These are phyloP conservation scores for Chlamydomonas asymmetrica DNA, from an alignment of 139 green algal species.

Conservation along the genomic window DNA sequence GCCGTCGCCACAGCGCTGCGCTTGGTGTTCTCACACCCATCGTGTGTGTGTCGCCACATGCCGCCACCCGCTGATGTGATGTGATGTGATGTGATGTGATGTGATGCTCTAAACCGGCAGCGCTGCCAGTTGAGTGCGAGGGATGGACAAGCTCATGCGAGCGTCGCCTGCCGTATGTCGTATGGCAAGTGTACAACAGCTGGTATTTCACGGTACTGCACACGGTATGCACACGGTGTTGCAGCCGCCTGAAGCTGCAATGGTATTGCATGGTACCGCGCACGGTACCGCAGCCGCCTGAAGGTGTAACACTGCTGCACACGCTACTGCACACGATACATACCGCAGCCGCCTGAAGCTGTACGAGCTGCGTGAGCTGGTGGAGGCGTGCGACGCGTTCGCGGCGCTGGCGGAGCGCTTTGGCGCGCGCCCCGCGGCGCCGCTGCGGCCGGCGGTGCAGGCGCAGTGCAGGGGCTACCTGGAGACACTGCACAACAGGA, in stretches of 20 bases:
- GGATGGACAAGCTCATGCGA: background rate
- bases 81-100: background rate
- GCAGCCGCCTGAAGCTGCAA: background rate
- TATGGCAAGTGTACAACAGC: no score
- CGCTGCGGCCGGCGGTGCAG: slow-evolving; percentile 59
- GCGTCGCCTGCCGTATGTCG: no score
- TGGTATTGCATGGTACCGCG: background rate
- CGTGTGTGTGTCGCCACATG: background rate
- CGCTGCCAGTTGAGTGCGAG: background rate
- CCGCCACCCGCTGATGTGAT: no score
- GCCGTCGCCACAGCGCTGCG: background rate
- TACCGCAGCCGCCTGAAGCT: slow-evolving; percentile 55
- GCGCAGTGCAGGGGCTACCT: slow-evolving; percentile 71
- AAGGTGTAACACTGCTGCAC: no score
- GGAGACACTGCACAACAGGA: slow-evolving; percentile 55
- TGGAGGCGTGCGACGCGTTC: slow-evolving; percentile 38
- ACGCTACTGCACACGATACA: background rate
- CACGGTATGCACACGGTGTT: background rate
- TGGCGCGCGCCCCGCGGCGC: slow-evolving; percentile 35
- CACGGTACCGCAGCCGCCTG: no score
- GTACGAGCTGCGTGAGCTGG: slow-evolving; percentile 58
- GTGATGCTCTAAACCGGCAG: background rate
- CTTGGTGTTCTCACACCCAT: no score
- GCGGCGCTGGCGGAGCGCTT: slow-evolving; percentile 42
- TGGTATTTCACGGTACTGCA: background rate